Evolutionary conservation across 345 rosid species (phyloP).

Genomic region (Turritis glabra): DNA sequence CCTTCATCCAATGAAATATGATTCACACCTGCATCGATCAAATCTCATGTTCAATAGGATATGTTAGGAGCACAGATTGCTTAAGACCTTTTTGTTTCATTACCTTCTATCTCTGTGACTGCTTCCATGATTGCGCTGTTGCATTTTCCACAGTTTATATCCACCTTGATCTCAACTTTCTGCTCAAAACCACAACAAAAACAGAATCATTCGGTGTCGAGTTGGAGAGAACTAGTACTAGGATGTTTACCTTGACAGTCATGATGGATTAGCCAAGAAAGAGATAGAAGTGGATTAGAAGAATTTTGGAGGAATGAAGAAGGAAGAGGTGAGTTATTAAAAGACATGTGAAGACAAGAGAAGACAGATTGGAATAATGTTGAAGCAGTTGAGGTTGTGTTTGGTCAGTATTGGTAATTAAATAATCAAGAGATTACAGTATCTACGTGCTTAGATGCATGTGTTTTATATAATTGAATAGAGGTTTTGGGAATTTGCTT

Average conservation of each 20-base stretch:
- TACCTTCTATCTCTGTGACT: conserved; percentile 39
- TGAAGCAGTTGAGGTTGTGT: conserved; percentile 32
- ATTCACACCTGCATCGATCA: conserved; percentile 34
- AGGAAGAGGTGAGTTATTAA: conserved; percentile 7
- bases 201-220: neutral
- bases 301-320: conserved; percentile 15
- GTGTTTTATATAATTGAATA: conserved; percentile 12
- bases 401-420: conserved; percentile 24
- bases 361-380: conserved; percentile 27
- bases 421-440: conserved; percentile 8
- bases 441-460: conserved; percentile 29
- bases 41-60: neutral
- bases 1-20: conserved; percentile 30
- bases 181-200: conserved; percentile 7
- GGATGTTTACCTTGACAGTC: conserved; percentile 39
- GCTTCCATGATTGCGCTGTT: conserved; percentile 36
- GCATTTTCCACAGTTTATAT: conserved; percentile 38
- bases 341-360: conserved; percentile 29
- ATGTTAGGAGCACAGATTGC: neutral
- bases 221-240: conserved; percentile 6
- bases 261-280: conserved; percentile 21
- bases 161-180: conserved; percentile 35
- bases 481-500: conserved; percentile 19
- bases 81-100: neutral
- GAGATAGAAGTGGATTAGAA: neutral